Conservation (phyloP, 371 early-diverging fungal species). For the Capillidium heterosporum region DNA sequence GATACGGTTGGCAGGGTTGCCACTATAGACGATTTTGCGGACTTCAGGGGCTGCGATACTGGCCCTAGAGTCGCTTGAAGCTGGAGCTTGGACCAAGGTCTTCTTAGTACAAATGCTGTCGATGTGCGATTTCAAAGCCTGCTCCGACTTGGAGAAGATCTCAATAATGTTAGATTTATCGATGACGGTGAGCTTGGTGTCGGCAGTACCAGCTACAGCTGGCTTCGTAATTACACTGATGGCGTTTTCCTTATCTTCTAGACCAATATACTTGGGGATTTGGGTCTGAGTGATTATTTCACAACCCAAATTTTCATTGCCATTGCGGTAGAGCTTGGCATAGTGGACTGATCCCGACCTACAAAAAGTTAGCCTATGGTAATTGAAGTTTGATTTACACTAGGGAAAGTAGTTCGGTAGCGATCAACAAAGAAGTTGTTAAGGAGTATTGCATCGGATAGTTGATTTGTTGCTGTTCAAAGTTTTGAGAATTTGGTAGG, state of each 20-base stretch:
- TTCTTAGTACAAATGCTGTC: not conserved
- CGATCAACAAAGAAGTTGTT: no score
- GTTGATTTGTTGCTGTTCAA: no score
- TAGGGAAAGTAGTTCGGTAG: no score
- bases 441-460: no score
- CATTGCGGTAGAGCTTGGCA: no score
- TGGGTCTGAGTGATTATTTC: no score
- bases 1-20: slow-evolving; percentile 27
- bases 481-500: no score
- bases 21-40: slow-evolving; percentile 19
- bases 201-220: not conserved
- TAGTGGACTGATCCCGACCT: no score
- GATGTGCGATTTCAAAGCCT: not conserved
- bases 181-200: not conserved
- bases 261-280: no score
- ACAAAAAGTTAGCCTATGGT: no score
- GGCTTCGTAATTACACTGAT: not conserved
- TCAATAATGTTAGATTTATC: not conserved
- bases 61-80: not conserved
- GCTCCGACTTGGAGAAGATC: not conserved
- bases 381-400: no score
- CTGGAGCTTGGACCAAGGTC: not conserved
- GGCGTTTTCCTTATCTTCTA: not conserved
- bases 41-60: slow-evolving; percentile 13
- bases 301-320: no score